Percentiles rank a stretch among this genome's conserved stretches.
Evolutionary conservation across 495 filamentous ascomycete genomes (phyloP).

Genomic region (Podospora fimiseda): DNA sequence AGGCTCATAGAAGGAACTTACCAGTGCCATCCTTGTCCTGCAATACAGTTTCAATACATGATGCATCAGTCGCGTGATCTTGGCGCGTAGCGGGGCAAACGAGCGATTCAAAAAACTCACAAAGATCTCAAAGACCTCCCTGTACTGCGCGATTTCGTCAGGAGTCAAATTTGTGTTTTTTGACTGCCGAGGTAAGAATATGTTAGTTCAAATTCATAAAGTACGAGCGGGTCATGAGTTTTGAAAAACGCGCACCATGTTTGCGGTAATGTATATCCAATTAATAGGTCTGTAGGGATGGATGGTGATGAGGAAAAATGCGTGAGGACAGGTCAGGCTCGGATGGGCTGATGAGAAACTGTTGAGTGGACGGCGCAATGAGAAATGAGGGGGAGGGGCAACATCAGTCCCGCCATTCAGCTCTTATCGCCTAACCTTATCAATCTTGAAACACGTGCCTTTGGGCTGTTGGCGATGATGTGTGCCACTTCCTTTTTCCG

Average conservation of each 20-base stretch:
- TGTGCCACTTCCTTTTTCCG: neutral
- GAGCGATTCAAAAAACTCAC: conserved; percentile 49
- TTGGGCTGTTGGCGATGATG: neutral
- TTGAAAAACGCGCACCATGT: neutral
- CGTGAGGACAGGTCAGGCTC: neutral
- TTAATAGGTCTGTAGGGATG: too few species aligned
- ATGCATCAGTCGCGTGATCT: conserved; percentile 3
- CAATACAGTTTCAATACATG: conserved; percentile 13
- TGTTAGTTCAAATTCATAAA: neutral
- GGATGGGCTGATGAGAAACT: neutral
- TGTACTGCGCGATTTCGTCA: conserved; percentile 90
- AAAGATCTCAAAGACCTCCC: conserved; percentile 88
- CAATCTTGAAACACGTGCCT: conserved; percentile 14
- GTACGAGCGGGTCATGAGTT: neutral
- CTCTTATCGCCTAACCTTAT: neutral
- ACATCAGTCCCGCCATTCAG: neutral
- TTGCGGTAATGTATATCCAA: neutral
- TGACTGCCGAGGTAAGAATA: neutral
- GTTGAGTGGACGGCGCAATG: neutral
- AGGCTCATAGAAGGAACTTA: conserved; percentile 43
- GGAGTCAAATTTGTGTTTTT: conserved; percentile 69
- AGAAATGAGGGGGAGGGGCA: conserved; percentile 11
- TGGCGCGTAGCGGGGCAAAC: neutral
- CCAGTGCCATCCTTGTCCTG: conserved; percentile 96
- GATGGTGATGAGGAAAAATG: neutral